A percentile compares a stretch with the other conserved stretches of the same genome.
These are phyloP conservation scores for Croton laevigatus DNA, from an alignment of 441 rosid species.

Conservation along the genomic window DNA sequence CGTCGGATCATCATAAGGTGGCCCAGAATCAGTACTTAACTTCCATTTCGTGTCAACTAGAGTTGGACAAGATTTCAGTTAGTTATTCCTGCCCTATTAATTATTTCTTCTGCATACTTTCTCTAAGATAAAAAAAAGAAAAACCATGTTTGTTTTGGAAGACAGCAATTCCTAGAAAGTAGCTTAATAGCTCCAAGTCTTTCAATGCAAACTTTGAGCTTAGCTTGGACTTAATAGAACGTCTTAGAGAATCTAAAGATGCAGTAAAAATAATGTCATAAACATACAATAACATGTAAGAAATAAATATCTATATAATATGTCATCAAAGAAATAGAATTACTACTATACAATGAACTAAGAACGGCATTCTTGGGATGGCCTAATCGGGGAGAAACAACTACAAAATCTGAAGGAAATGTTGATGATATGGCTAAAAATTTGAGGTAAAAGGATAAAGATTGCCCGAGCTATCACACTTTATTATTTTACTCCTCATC, in stretches of 20 bases:
- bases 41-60: background rate
- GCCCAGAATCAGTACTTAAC: background rate
- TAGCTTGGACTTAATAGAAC: no score
- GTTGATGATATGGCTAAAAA: no score
- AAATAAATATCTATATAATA: no score
- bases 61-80: background rate
- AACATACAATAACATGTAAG: no score
- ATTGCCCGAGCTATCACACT: background rate
- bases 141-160: background rate
- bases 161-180: background rate
- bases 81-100: background rate
- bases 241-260: no score
- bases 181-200: background rate
- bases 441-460: background rate
- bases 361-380: background rate
- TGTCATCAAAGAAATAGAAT: no score
- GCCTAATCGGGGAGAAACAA: background rate
- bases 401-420: background rate
- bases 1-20: background rate
- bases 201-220: background rate
- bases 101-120: background rate
- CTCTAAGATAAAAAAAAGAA: no score
- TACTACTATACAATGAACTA: no score
- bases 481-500: background rate
- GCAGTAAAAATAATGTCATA: no score